Conservation (phyloP, 768 basidiomycete species). For the Mycena metata region DNA sequence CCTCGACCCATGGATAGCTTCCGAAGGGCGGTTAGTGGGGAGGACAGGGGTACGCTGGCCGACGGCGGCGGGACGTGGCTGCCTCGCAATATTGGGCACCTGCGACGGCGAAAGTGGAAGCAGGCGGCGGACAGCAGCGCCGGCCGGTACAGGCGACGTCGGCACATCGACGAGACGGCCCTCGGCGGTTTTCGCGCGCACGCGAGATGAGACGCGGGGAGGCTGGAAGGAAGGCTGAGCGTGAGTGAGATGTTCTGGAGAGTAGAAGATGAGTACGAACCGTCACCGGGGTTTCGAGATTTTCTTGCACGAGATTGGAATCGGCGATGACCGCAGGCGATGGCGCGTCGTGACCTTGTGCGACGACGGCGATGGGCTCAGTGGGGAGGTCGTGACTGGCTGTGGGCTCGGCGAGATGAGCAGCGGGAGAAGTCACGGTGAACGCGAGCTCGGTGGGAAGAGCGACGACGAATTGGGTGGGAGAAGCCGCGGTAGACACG, state of each 20-base stretch:
- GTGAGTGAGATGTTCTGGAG: not conserved
- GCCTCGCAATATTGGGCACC: too few relatives aligned
- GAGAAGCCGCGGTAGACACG: too few relatives aligned
- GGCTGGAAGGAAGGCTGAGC: not conserved
- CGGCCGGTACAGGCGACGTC: not conserved
- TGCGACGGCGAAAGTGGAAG: not conserved
- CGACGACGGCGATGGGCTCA: too few relatives aligned
- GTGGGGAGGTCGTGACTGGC: too few relatives aligned
- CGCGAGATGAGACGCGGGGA: not conserved
- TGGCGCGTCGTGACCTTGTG: not conserved
- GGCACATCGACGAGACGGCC: not conserved
- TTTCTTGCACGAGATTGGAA: not conserved
- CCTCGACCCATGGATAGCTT: not conserved
- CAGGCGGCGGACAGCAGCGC: not conserved
- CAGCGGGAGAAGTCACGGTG: too few relatives aligned
- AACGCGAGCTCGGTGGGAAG: too few relatives aligned
- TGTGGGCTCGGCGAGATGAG: too few relatives aligned
- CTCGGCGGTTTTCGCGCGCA: not conserved
- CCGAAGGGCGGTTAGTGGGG: not conserved
- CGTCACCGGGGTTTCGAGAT: not conserved
- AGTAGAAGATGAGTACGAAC: not conserved
- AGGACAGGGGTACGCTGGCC: not conserved
- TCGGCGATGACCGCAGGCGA: not conserved
- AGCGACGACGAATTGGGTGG: too few relatives aligned
- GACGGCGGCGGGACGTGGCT: not conserved